Evolutionary conservation across 2,329 filamentous ascomycete species (phyloP).

Genomic region (Aspergillus bombycis): DNA sequence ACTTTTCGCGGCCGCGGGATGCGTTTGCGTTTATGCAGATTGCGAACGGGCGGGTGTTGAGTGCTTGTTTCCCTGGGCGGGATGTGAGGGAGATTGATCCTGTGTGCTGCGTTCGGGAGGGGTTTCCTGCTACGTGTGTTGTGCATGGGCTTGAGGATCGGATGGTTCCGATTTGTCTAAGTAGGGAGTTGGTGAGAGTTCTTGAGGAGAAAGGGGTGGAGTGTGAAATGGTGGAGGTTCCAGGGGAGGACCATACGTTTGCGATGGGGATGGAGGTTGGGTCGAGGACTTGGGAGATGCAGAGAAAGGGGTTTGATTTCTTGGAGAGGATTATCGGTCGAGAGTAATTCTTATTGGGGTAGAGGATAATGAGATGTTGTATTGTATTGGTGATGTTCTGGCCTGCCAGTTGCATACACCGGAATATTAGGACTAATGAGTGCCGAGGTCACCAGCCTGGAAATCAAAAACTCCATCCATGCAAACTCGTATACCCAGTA

Average conservation of each 20-base stretch:
- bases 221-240: constrained; percentile 43
- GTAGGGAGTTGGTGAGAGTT: constrained; percentile 31
- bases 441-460: not conserved
- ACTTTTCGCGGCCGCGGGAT: constrained; percentile 42
- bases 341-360: not conserved
- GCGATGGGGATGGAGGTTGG: constrained; percentile 47
- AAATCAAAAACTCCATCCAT: constrained; percentile 5
- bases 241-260: constrained; percentile 50
- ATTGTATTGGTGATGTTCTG: not conserved
- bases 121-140: constrained; percentile 47
- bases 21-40: constrained; percentile 49
- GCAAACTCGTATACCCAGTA: constrained; percentile 1
- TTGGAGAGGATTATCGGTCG: constrained; percentile 33
- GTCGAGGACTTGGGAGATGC: constrained; percentile 36
- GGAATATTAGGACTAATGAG: constrained; percentile 1
- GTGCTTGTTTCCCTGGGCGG: constrained; percentile 33
- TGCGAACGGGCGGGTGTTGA: constrained; percentile 42
- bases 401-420: not conserved
- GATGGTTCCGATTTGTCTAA: constrained; percentile 45
- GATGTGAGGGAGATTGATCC: constrained; percentile 37
- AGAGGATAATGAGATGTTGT: not conserved
- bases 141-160: constrained; percentile 45
- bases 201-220: constrained; percentile 35
- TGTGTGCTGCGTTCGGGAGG: constrained; percentile 31
- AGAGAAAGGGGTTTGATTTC: constrained; percentile 48